Percentiles rank a stretch among this genome's conserved stretches.
Evolutionary conservation across 805 yeast species (phyloP).

Genomic region (Grigorovia jiainica): DNA sequence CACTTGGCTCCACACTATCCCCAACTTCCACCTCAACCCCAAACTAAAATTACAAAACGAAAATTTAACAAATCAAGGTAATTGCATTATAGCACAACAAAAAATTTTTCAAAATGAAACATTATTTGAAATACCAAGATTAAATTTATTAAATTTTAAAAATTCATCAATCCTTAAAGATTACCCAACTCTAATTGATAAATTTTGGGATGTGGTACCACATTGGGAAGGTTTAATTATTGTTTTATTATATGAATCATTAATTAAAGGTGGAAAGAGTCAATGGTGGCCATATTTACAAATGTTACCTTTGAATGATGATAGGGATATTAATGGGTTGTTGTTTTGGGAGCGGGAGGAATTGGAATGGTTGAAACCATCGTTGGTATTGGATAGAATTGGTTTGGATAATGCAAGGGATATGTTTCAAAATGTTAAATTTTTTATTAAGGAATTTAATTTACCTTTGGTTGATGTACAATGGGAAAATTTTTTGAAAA

Average conservation of each 20-base stretch:
- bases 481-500: conserved; percentile 51
- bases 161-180: conserved; percentile 40
- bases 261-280: conserved; percentile 36
- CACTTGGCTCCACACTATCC: too few species aligned
- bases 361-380: conserved; percentile 49
- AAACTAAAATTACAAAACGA: too few species aligned
- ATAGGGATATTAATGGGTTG: conserved; percentile 51
- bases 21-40: too few species aligned
- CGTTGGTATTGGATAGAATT: conserved; percentile 56
- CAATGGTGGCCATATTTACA: conserved; percentile 65
- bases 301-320: conserved; percentile 47
- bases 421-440: conserved; percentile 38
- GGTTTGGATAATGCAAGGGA: conserved; percentile 61
- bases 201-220: conserved; percentile 32
- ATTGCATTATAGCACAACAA: conserved; percentile 61
- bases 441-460: conserved; percentile 14
- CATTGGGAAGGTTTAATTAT: conserved; percentile 78
- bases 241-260: conserved; percentile 53
- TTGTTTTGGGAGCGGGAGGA: conserved; percentile 76
- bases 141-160: conserved; percentile 46
- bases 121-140: conserved; percentile 61
- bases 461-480: conserved; percentile 26
- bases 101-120: conserved; percentile 54
- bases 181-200: conserved; percentile 25
- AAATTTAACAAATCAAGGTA: conserved; percentile 74